phyloP scores from a whole-genome alignment of 176 grass and related monocot species.

The Oryza brachyantha region DNA sequence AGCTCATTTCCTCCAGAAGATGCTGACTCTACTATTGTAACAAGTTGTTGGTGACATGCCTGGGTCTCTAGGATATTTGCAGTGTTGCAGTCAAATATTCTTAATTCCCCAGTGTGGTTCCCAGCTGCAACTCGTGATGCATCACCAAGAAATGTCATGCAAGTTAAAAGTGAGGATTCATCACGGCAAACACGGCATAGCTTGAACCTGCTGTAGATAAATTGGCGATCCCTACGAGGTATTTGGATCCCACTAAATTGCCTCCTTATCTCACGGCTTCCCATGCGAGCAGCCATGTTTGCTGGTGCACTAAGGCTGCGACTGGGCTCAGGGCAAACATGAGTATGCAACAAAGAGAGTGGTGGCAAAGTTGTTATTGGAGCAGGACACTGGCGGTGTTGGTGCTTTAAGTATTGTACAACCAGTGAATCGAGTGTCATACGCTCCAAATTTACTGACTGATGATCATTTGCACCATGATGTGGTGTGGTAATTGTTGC shows the following conservation, averaged over 20 bases:
- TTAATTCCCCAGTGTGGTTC: slow-evolving; percentile 76
- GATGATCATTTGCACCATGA: slow-evolving; percentile 48
- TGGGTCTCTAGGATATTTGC: slow-evolving; percentile 75
- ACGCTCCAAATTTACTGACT: slow-evolving; percentile 58
- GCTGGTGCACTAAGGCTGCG: slow-evolving; percentile 70
- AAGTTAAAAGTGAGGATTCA: slow-evolving; percentile 72
- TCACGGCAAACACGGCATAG: slow-evolving; percentile 84
- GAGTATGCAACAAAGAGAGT: slow-evolving; percentile 81
- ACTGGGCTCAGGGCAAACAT: slow-evolving; percentile 93
- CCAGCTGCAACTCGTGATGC: slow-evolving; percentile 80
- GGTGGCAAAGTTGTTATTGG: slow-evolving; percentile 98
- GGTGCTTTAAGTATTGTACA: slow-evolving; percentile 97
- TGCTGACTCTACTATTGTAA: slow-evolving; percentile 68
- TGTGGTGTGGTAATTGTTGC: slow-evolving; percentile 19
- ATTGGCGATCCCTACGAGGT: slow-evolving; percentile 83
- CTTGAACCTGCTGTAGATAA: slow-evolving; percentile 96
- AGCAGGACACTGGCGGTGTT: slow-evolving; percentile 87
- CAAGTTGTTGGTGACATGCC: slow-evolving; percentile 61
- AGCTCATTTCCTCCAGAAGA: slow-evolving; percentile 53
- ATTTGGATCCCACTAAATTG: slow-evolving; percentile 73
- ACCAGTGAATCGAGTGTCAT: slow-evolving; percentile 94
- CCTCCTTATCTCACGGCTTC: slow-evolving; percentile 71
- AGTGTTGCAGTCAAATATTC: slow-evolving; percentile 86
- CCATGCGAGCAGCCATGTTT: slow-evolving; percentile 78
- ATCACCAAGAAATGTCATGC: slow-evolving; percentile 83